Conservation (phyloP, 2,329 filamentous ascomycete genomes). For the Moelleriella libera region DNA sequence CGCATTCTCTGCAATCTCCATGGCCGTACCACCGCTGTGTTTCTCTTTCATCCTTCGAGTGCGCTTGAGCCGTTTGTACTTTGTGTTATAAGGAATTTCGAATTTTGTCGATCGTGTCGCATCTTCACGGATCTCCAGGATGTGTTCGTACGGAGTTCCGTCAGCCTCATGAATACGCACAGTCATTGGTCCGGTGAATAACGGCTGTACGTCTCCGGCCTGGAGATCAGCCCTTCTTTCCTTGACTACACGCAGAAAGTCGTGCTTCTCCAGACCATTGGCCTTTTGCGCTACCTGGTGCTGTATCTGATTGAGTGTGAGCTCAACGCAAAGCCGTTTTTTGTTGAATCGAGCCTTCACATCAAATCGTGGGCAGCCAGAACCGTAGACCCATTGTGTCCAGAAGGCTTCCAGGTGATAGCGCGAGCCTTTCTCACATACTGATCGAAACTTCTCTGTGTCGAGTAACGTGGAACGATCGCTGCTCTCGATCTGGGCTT, state of each 20-base stretch:
- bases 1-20: constrained; percentile 46
- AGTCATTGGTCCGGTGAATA: constrained; percentile 93
- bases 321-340: constrained; percentile 88
- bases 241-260: constrained; percentile 75
- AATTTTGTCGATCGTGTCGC: constrained; percentile 62
- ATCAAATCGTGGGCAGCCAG: constrained; percentile 78
- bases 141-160: constrained; percentile 95
- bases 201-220: constrained; percentile 54
- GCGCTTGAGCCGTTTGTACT: constrained; percentile 92
- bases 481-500: constrained; percentile 54
- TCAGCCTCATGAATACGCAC: constrained; percentile 97
- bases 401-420: constrained; percentile 83
- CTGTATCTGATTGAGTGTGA: constrained; percentile 71
- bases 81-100: constrained; percentile 96
- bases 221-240: constrained; percentile 60
- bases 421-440: constrained; percentile 80
- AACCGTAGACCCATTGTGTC: constrained; percentile 79
- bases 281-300: constrained; percentile 27
- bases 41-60: constrained; percentile 73
- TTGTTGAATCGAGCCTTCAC: constrained; percentile 92
- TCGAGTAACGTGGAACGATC: constrained; percentile 60
- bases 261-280: constrained; percentile 45
- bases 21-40: constrained; percentile 37
- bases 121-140: constrained; percentile 84
- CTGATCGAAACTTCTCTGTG: constrained; percentile 60